phyloP scores from a whole-genome alignment of 306 rosid genomes.

The Quercus berberidifolia region DNA sequence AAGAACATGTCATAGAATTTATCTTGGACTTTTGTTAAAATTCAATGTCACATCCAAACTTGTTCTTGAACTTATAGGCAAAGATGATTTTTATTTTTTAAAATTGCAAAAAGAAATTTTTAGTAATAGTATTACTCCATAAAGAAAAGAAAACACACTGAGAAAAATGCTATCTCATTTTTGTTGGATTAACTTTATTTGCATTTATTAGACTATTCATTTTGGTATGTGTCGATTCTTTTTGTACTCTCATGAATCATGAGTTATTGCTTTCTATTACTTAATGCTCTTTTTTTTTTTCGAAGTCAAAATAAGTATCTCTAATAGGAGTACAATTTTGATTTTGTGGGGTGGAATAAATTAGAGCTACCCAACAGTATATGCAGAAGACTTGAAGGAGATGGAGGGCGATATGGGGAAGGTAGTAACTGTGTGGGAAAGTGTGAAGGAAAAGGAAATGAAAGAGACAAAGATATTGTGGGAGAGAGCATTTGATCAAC shows the following conservation, averaged over 20 bases:
- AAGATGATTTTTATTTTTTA: too few relatives aligned
- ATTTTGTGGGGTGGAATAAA: constrained; percentile 11
- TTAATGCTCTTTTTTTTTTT: neutral
- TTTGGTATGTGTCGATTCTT: neutral
- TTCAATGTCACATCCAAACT: neutral
- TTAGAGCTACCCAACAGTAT: constrained; percentile 86
- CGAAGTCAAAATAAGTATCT: neutral
- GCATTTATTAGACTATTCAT: neutral
- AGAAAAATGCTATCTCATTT: neutral
- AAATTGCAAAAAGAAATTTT: neutral
- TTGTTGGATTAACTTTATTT: neutral
- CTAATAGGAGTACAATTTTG: neutral
- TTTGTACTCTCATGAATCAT: neutral
- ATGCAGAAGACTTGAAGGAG: constrained; percentile 68
- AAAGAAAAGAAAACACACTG: neutral
- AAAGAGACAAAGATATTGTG: constrained; percentile 72
- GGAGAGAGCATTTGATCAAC: constrained; percentile 73
- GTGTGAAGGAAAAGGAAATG: constrained; percentile 42
- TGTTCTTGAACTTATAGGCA: too few relatives aligned
- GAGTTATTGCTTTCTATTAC: neutral
- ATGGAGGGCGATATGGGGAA: constrained; percentile 51
- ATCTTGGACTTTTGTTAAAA: neutral
- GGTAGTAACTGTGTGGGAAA: constrained; percentile 52
- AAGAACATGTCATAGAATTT: neutral
- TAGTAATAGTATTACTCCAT: neutral